A percentile compares a stretch with the other conserved stretches of the same genome.
Conservation (phyloP, 78 protist species). For the Paulinella micropora region DNA sequence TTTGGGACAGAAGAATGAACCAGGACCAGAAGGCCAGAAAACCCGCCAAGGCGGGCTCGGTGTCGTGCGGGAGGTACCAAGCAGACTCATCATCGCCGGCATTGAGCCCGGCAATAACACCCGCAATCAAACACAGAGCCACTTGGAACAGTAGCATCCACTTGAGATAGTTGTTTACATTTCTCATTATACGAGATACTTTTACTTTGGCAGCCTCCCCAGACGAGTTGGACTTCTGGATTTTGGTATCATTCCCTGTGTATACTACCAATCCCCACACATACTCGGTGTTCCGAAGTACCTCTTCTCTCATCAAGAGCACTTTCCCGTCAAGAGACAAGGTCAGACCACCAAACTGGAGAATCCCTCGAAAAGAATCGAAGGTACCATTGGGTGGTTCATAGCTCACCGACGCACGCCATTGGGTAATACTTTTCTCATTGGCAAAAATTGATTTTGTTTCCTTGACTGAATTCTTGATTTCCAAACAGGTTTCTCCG, state of each 20-base stretch:
- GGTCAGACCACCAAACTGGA: neutral
- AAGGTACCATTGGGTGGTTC: neutral
- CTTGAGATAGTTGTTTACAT: neutral
- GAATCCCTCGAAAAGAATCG: neutral
- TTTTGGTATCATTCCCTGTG: slow-evolving; percentile 46
- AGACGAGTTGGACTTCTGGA: neutral
- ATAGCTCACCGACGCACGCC: neutral
- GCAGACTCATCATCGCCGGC: neutral
- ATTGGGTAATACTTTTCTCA: neutral
- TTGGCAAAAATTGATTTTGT: neutral
- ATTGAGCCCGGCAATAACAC: neutral
- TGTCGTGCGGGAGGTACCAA: slow-evolving; percentile 3
- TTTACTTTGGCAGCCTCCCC: neutral
- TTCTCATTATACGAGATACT: neutral
- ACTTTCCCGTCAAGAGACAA: neutral
- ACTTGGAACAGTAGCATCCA: neutral
- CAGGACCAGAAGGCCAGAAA: neutral
- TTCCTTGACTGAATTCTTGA: neutral
- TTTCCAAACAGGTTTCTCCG: slow-evolving; percentile 36
- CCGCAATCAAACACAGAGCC: slow-evolving; percentile 4
- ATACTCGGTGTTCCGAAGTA: slow-evolving; percentile 67
- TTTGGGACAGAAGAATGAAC: slow-evolving; percentile 11
- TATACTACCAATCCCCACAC: slow-evolving; percentile 33
- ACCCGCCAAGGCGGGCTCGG: neutral
- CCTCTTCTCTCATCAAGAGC: slow-evolving; percentile 34